Evolutionary conservation across 768 basidiomycete species (phyloP).

Genomic region (Saitozyma podzolica): DNA sequence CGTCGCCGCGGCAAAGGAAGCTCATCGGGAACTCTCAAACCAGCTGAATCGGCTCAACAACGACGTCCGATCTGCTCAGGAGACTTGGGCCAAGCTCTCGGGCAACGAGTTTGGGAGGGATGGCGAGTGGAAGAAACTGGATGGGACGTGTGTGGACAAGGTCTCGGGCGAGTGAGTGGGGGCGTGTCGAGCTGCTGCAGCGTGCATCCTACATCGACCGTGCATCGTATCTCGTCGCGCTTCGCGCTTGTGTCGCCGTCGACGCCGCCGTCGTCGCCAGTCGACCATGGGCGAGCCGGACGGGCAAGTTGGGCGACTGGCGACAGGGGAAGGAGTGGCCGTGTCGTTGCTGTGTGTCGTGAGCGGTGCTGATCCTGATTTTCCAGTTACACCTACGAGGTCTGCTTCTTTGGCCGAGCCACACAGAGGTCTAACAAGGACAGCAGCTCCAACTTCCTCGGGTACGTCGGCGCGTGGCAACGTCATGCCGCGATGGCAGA

Average conservation of each 20-base stretch:
- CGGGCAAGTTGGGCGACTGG: not conserved
- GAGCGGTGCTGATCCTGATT: conserved; percentile 5
- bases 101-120: conserved; percentile 68
- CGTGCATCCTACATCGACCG: not conserved
- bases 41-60: conserved; percentile 65
- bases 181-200: not conserved
- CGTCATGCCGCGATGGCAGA: not conserved
- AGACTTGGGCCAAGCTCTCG: conserved; percentile 64
- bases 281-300: too few species aligned
- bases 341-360: not conserved
- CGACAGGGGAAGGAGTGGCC: not conserved
- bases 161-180: conserved; percentile 82
- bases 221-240: not conserved
- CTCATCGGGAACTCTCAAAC: conserved; percentile 52
- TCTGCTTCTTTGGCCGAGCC: conserved; percentile 86
- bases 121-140: conserved; percentile 96
- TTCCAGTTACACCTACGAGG: conserved; percentile 83
- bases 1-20: conserved; percentile 47
- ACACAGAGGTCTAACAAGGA: conserved; percentile 84
- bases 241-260: not conserved
- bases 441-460: conserved; percentile 72
- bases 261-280: not conserved
- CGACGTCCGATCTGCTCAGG: conserved; percentile 54
- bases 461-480: conserved; percentile 59
- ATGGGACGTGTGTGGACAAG: conserved; percentile 73